Evolutionary conservation across 1,284 basidiomycete species (phyloP), one percentile per base, ranked within the genome.

Genomic region (Chalciporus sp.): DNA sequence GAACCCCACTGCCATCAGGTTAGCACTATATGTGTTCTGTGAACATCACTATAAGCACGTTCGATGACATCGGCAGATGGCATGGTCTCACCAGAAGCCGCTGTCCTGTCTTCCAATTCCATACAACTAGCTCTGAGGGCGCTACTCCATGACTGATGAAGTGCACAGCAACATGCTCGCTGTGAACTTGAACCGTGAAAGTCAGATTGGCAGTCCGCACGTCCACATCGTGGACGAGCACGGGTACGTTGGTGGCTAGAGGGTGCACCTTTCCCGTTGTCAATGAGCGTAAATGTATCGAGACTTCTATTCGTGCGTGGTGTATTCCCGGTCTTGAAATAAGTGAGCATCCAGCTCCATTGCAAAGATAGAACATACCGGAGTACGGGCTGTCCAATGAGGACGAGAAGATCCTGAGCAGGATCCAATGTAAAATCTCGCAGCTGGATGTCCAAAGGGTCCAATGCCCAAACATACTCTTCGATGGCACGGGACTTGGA

Each of bases 341-440:
- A 45, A 28, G 20, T 58, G 31, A 58, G 51, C 17, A 53, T 27
- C 44, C 23, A 44, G 31, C 27, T 29, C 1, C 27, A 17, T 4
- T 23, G 16, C 16, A 39, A 12, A 44, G 37, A 42, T 23, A 29
- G 8, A 20, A 64, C 71, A 58, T 56, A 75, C 71, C 57, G 63
- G 47, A 53, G 39, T 17, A 61, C 47, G 19, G 76, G 71, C 29
- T 60, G 68, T 61, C 81, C 76, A 10, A 86, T 65, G 14, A 83
- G 58, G 6, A 85, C 74, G 16, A 86, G 69, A 31, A 88, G 72
- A 62, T 87, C 79, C 61, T 85, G 84, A 29, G 78, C 73, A 14
- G 84, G 81, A 62, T 88, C 86, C 67, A 88, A 77, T 8, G 75
- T 74, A 59, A 87, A 86, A 60, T 88, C 86, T 7, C 81, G 76